phyloP scores from a whole-genome alignment of 2,329 filamentous ascomycete genomes.

The Neofusicoccum cordaticola region DNA sequence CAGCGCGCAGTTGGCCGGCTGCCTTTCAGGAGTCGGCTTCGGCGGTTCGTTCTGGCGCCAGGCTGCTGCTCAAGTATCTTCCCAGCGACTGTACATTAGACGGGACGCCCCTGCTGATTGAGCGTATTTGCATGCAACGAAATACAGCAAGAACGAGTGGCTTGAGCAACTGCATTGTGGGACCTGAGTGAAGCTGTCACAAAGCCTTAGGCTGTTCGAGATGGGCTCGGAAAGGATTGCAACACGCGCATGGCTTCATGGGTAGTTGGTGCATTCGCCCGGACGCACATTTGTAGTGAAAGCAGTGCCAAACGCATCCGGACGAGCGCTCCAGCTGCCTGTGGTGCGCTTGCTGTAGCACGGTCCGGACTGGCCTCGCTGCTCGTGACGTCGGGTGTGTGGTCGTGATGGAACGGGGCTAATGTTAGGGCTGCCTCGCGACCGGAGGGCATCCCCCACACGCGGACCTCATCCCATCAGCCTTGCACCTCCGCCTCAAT shows the following conservation, averaged over 20 bases:
- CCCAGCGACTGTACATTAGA: not conserved
- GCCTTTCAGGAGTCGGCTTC: not conserved
- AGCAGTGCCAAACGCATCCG: too few relatives aligned
- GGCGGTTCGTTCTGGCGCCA: not conserved
- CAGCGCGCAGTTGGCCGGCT: not conserved
- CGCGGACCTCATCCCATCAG: conserved; percentile 1
- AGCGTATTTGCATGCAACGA: not conserved
- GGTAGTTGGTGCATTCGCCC: too few relatives aligned
- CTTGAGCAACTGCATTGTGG: not conserved
- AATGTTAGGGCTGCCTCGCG: conserved; percentile 5
- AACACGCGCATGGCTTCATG: too few relatives aligned
- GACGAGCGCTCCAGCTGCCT: too few relatives aligned
- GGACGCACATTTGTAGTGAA: too few relatives aligned
- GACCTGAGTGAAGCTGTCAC: not conserved
- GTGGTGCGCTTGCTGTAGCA: too few relatives aligned
- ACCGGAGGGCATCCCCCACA: conserved; percentile 12
- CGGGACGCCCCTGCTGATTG: not conserved
- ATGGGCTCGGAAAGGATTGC: too few relatives aligned
- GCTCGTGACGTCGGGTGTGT: not conserved
- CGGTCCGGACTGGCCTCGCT: too few relatives aligned
- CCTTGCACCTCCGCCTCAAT: conserved; percentile 1
- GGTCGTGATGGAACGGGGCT: not conserved
- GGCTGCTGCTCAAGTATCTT: not conserved
- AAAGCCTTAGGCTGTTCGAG: too few relatives aligned
- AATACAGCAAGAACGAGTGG: not conserved